phyloP scores from a whole-genome alignment of 148 eudicot species.

The Cornus suecica region DNA sequence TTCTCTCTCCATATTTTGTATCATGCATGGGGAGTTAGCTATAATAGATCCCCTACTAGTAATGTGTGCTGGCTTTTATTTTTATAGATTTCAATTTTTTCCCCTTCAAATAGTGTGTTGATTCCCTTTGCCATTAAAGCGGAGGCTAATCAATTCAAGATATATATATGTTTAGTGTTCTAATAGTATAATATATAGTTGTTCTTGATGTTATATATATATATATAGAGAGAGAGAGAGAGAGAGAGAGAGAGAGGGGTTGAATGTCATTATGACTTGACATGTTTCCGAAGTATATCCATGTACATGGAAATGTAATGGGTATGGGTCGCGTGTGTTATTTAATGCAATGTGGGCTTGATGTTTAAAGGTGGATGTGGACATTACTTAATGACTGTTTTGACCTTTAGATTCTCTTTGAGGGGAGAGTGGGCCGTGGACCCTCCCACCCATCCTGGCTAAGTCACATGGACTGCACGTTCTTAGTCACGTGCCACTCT shows the following conservation, averaged over 20 bases:
- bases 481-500: conserved; percentile 28
- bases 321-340: conserved; percentile 6
- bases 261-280: conserved; percentile 16
- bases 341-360: conserved; percentile 19
- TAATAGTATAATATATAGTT: not conserved
- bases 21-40: conserved; percentile 26
- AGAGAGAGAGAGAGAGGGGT: no score
- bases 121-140: conserved; percentile 25
- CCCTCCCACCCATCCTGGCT: conserved; percentile 5
- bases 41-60: conserved; percentile 26
- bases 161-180: not conserved
- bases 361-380: conserved; percentile 10
- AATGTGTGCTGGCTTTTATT: conserved; percentile 29
- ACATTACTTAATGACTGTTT: conserved; percentile 6
- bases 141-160: conserved; percentile 18
- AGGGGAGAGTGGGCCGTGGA: conserved; percentile 21
- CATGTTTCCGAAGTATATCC: conserved; percentile 13
- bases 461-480: conserved; percentile 26
- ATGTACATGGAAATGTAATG: not conserved
- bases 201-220: not conserved
- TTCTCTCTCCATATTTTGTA: conserved; percentile 22
- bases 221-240: no score
- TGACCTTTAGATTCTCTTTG: conserved; percentile 25
- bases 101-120: conserved; percentile 27
- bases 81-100: not conserved